Base-by-base conservation (phyloP, 2,329 filamentous ascomycete species). In the Exophiala oligosperma region DNA sequence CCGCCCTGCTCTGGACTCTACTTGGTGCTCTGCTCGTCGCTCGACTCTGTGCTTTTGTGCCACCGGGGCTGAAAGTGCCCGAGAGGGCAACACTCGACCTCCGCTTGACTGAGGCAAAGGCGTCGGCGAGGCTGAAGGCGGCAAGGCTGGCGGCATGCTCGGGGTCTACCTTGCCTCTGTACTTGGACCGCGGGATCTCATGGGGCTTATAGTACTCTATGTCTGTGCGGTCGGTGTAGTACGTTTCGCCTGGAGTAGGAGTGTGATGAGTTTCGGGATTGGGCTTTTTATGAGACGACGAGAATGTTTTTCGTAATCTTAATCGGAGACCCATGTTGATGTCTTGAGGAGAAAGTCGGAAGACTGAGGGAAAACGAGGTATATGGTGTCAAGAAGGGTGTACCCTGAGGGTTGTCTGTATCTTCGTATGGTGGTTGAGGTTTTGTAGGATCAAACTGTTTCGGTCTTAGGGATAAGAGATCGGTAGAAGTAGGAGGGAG, bases 161-260 rank as follows among this genome's bases (percentile, higher is more conserved):
- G 52, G 72, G 72, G 60, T 80, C 76, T 61, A 77, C 76, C 0
- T 76, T 77, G 8, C 78, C 78, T 12, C 71, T 72, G 62, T 80
- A 80, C 57, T 80, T 80, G 32, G 78, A 78, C 14, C 70, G 73
- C 1, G 78, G 78, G 17, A 78, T 71, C 64, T 80, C 77, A 64
- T 74, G 66, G 21, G 76, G 75, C 56, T 74, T 74, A 67, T 79
- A 80, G 62, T 80, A 76, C 70, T 79, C 73, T 57, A 79, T 71
- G 59, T 77, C 76, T 47, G 75, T 67, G 12, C 66, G 68, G 47
- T 43, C 47, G 43, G 62, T 66, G 43, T 66, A 66, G 43, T 57
- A 49, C 50, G 21, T 26, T 50, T 66, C 60, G 29, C 48, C 55
- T 24, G 63, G 60, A 4, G 53, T 40, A 4, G 53, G 44, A 2